Percentiles rank a stretch among this genome's conserved stretches.
Conservation (phyloP, 2,329 filamentous ascomycete genomes). For the Metarhizium robertsii region DNA sequence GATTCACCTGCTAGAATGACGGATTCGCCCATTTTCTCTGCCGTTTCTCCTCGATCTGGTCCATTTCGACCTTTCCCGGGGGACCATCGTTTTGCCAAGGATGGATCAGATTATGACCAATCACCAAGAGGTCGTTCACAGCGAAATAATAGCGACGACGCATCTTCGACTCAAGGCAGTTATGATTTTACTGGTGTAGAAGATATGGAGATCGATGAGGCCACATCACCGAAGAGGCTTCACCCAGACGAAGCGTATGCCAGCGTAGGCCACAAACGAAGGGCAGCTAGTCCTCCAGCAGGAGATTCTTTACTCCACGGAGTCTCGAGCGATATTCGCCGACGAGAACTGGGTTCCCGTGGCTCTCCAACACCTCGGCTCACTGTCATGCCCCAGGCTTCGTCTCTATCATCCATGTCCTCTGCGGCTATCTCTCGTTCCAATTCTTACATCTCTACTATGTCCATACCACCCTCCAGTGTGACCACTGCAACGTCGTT, state of each 20-base stretch:
- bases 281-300: constrained; percentile 44
- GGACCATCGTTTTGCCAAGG: constrained; percentile 35
- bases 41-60: constrained; percentile 35
- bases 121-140: constrained; percentile 35
- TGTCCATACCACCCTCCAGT: constrained; percentile 32
- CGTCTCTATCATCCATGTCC: constrained; percentile 25
- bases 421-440: constrained; percentile 28
- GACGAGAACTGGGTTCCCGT: constrained; percentile 38
- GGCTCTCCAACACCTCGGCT: constrained; percentile 44
- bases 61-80: constrained; percentile 29
- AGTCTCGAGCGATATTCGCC: constrained; percentile 31
- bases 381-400: constrained; percentile 33
- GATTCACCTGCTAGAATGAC: constrained; percentile 19
- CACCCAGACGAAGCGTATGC: constrained; percentile 38
- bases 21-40: constrained; percentile 38
- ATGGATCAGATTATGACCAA: constrained; percentile 35
- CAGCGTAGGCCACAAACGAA: constrained; percentile 39
- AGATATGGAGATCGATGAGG: constrained; percentile 44
- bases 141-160: constrained; percentile 45
- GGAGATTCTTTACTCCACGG: constrained; percentile 35
- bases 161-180: constrained; percentile 33
- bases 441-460: constrained; percentile 38
- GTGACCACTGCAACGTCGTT: constrained; percentile 35
- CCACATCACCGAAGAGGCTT: constrained; percentile 38
- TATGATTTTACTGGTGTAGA: constrained; percentile 29